Percentiles rank a stretch among this genome's conserved stretches.
Conservation (phyloP, 1,284 basidiomycete species). For the Trichosporon sp. region DNA sequence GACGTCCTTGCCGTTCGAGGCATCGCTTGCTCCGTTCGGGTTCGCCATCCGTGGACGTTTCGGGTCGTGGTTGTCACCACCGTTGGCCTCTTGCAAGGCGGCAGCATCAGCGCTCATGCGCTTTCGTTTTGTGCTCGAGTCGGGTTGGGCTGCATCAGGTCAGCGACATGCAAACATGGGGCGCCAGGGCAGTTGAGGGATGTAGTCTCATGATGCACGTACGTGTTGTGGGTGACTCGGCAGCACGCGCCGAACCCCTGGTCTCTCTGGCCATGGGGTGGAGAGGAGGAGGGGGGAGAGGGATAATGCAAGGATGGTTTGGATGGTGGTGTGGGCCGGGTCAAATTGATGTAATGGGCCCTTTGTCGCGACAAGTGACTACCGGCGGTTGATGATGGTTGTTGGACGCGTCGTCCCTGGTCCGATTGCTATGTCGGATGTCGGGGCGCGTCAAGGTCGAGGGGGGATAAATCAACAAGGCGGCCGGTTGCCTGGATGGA, state of each 20-base stretch:
- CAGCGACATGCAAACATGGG: not conserved
- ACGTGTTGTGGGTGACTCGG: conserved; percentile 21
- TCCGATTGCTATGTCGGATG: conserved; percentile 16
- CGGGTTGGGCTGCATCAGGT: conserved; percentile 9
- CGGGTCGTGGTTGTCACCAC: conserved; percentile 26
- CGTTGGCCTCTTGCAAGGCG: conserved; percentile 13
- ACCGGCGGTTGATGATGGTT: not conserved
- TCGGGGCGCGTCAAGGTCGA: conserved; percentile 6
- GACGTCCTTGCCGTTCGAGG: conserved; percentile 14
- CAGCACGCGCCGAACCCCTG: conserved; percentile 27
- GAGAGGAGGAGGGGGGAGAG: not conserved
- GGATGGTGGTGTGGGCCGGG: not conserved
- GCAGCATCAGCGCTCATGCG: conserved; percentile 19
- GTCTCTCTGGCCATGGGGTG: conserved; percentile 28
- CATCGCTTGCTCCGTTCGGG: conserved; percentile 13
- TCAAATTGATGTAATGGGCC: not conserved
- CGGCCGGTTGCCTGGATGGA: conserved; percentile 9
- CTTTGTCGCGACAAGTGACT: conserved; percentile 2
- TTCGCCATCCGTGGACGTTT: conserved; percentile 26
- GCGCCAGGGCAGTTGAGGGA: not conserved
- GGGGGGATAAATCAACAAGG: conserved; percentile 5
- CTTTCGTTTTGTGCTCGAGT: conserved; percentile 36
- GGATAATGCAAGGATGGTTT: conserved; percentile 17
- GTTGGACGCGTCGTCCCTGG: conserved; percentile 20
- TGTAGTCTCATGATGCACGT: not conserved